These are phyloP conservation scores for Pseudocercospora eumusae DNA, from an alignment of 2,329 filamentous ascomycete genomes.

Conservation along the genomic window DNA sequence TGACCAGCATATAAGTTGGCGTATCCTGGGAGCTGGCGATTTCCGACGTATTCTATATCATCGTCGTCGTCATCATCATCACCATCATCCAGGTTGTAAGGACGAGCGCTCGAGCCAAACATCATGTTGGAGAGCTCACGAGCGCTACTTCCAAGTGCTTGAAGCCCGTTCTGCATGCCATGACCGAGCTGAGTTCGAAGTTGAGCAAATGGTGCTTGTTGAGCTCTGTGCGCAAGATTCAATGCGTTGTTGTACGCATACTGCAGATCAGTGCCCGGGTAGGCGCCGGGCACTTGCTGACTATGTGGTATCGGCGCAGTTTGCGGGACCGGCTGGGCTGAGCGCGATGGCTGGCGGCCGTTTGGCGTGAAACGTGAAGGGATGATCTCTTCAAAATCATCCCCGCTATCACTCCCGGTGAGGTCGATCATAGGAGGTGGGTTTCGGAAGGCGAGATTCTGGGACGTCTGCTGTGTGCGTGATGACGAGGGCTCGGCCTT, in stretches of 20 bases:
- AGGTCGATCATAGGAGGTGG: slow-evolving; percentile 36
- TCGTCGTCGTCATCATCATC: slow-evolving; percentile 37
- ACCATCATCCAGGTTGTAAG: slow-evolving; percentile 20
- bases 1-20: slow-evolving; percentile 25
- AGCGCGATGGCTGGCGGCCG: slow-evolving; percentile 17
- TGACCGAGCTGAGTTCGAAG: slow-evolving; percentile 1
- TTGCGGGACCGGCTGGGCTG: slow-evolving; percentile 13
- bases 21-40: slow-evolving; percentile 24
- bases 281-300: slow-evolving; percentile 32
- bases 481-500: slow-evolving; percentile 12
- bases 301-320: not conserved
- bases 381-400: slow-evolving; percentile 34
- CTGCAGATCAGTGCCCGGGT: slow-evolving; percentile 17
- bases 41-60: slow-evolving; percentile 29
- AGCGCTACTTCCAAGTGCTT: slow-evolving; percentile 15
- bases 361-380: slow-evolving; percentile 32
- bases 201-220: not conserved
- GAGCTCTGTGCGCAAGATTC: not conserved
- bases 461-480: slow-evolving; percentile 10
- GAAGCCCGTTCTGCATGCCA: slow-evolving; percentile 15
- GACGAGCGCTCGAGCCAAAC: slow-evolving; percentile 20
- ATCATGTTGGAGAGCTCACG: slow-evolving; percentile 29
- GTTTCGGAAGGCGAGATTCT: slow-evolving; percentile 21
- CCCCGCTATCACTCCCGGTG: slow-evolving; percentile 37
- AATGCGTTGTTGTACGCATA: not conserved